phyloP scores from a whole-genome alignment of 2,329 filamentous ascomycete species.

The Didymella glomerata region DNA sequence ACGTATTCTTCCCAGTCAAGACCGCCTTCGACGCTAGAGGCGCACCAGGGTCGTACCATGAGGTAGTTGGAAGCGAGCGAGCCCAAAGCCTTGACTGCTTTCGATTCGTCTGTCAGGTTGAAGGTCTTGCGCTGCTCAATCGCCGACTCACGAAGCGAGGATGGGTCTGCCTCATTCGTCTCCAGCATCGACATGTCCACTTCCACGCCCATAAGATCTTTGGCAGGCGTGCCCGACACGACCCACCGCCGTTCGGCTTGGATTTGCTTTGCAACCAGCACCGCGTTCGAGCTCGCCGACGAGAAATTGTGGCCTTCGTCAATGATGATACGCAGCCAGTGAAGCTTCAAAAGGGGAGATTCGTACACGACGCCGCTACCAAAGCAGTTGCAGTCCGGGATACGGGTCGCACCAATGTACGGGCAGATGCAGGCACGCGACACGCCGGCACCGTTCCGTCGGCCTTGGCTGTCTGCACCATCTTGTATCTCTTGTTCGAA shows the following conservation, averaged over 20 bases:
- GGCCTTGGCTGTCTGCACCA: slow-evolving; percentile 57
- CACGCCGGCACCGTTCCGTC: slow-evolving; percentile 42
- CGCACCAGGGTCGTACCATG: slow-evolving; percentile 80
- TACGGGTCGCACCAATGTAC: slow-evolving; percentile 56
- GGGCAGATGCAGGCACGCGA: slow-evolving; percentile 46
- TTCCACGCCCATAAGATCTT: slow-evolving; percentile 80
- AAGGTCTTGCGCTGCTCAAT: slow-evolving; percentile 55
- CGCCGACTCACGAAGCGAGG: slow-evolving; percentile 36
- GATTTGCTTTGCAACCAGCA: slow-evolving; percentile 63
- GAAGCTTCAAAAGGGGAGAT: slow-evolving; percentile 73
- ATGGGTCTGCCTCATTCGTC: slow-evolving; percentile 42
- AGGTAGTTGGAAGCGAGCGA: slow-evolving; percentile 74
- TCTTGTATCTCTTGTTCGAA: slow-evolving; percentile 74
- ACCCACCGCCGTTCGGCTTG: slow-evolving; percentile 80
- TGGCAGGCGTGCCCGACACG: slow-evolving; percentile 88
- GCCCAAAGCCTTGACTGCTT: slow-evolving; percentile 67
- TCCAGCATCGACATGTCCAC: slow-evolving; percentile 59
- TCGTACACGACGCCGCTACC: slow-evolving; percentile 56
- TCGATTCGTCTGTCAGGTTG: slow-evolving; percentile 48
- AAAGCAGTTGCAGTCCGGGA: slow-evolving; percentile 57
- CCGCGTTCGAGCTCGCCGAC: slow-evolving; percentile 68
- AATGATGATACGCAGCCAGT: slow-evolving; percentile 88
- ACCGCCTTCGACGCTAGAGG: slow-evolving; percentile 65
- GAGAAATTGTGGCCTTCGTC: slow-evolving; percentile 92
- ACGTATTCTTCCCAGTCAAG: slow-evolving; percentile 80